Evolutionary conservation across 2,329 filamentous ascomycete species (phyloP), one percentile per base, ranked within the genome.

Genomic region (Botrytis hyacinthi): DNA sequence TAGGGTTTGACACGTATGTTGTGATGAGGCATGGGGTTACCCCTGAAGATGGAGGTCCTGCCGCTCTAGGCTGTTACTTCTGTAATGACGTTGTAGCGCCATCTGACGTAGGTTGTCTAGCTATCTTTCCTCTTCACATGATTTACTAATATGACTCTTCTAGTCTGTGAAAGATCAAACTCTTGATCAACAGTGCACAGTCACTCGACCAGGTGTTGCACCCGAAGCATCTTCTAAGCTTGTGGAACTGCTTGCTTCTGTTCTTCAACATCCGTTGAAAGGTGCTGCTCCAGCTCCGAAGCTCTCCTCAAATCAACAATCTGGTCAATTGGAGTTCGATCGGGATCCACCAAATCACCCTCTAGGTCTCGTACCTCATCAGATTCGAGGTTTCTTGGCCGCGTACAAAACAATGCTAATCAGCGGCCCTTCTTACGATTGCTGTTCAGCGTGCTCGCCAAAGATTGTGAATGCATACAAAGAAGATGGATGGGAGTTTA

Each of bases 81-180:
- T 99, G 96, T 84, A 98, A 97, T 79, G 96, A 99, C 81, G 95
- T 99, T 40, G 95, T 98, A 68, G 93, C 95, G 10, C 96, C 96
- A 35, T 92, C 92, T 75, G 94, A 98, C 84, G 95, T 97, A 85
- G 89, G 92, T 87, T 60, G 14, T 46, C 22, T 14, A 59, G 42
- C 18, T 44, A 14, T 26, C 32, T 35, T 26, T 16, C 26, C 3
- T 67, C 0, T 8, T 8, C 61, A 40, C 26, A 20, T 63, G 42
- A n/a, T 40, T 9, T 61, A 54, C 77, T 79, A 76, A 73, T 70
- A 42, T 54, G n/a, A 8, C 26, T 51, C 22, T 42, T 74, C 67
- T 79, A 97, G 93, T 97, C 94, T 3, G 88, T 97, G 80, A 97
- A 95, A 82, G 94, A 97, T 79, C 93, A 95, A 78, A 98, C 96